A percentile compares a stretch with the other conserved stretches of the same genome.
These are phyloP conservation scores for Anisodus acutangulus DNA, from an alignment of 257 asterid species.

Conservation along the genomic window DNA sequence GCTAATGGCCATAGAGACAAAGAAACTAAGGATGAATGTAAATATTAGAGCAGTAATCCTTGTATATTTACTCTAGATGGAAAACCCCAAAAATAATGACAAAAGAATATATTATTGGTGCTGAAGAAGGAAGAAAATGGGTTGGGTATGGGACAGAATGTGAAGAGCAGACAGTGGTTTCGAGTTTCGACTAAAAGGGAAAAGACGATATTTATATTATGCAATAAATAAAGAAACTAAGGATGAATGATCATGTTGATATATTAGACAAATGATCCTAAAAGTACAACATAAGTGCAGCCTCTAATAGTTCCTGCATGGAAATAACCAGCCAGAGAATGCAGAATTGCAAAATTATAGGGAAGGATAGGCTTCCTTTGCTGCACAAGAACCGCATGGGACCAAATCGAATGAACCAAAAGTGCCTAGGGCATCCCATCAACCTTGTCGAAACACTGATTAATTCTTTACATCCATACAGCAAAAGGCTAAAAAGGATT, in stretches of 20 bases:
- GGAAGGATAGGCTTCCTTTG: neutral
- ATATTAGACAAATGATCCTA: neutral
- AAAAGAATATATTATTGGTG: no score
- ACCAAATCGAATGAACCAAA: neutral
- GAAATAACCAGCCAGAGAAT: neutral
- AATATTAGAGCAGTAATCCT: no score
- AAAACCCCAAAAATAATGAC: no score
- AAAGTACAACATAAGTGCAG: neutral
- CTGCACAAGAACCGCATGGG: neutral
- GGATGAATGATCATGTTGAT: slow-evolving; percentile 6
- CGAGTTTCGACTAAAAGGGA: no score
- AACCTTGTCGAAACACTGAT: neutral
- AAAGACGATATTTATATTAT: no score
- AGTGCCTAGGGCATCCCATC: neutral
- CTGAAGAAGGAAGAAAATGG: no score
- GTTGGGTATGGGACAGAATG: no score
- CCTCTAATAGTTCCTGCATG: neutral
- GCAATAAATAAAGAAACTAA: no score
- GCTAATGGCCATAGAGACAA: no score
- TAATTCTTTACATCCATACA: neutral
- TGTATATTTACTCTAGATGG: no score
- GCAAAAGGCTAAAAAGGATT: neutral
- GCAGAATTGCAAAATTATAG: neutral
- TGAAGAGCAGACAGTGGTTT: no score
- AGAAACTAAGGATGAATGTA: no score